phyloP scores from a whole-genome alignment of 2,329 filamentous ascomycete genomes.

The Neoscytalidium dimidiatum region DNA sequence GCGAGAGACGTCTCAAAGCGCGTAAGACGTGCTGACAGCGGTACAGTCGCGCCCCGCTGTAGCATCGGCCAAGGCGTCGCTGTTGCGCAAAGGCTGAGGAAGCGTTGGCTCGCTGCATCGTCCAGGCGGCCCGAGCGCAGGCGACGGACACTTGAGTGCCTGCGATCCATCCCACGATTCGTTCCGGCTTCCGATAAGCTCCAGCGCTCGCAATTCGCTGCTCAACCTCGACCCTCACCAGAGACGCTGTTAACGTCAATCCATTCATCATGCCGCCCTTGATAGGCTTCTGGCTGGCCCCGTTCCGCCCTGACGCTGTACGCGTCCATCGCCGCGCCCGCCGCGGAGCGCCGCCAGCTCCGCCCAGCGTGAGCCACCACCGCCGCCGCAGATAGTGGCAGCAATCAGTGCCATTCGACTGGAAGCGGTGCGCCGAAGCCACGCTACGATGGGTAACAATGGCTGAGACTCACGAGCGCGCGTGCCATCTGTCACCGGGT shows the following conservation, averaged over 20 bases:
- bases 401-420: not conserved
- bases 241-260: not conserved
- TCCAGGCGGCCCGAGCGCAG: not conserved
- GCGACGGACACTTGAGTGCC: not conserved
- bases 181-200: constrained; percentile 2
- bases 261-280: not conserved
- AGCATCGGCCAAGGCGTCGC: not conserved
- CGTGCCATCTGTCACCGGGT: not conserved
- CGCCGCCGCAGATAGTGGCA: not conserved
- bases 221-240: not conserved
- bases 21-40: not conserved
- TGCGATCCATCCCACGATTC: not conserved
- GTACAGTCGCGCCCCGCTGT: not conserved
- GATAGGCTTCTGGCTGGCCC: not conserved
- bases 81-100: not conserved
- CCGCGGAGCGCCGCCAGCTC: not conserved
- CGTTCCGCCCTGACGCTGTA: not conserved
- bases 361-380: not conserved
- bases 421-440: not conserved
- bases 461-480: not conserved
- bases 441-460: not conserved
- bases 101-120: not conserved
- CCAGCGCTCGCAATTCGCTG: not conserved
- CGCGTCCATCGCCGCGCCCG: not conserved
- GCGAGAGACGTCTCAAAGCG: no score